Percentiles rank a stretch among this genome's conserved stretches.
Evolutionary conservation across 345 rosid genomes (phyloP).

Genomic region (Eucalyptus sideroxylon): DNA sequence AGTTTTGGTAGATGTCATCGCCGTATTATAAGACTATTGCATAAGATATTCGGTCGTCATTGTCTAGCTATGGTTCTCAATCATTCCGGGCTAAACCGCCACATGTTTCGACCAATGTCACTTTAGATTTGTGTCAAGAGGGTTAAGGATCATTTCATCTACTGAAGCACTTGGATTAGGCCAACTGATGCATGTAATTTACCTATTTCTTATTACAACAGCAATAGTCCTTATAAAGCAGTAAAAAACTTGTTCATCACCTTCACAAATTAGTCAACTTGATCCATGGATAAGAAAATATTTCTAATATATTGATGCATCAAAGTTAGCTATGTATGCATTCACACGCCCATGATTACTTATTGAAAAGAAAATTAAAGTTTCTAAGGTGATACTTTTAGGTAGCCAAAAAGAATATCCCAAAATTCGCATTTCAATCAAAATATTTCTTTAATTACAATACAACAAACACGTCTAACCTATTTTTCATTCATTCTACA

Average conservation of each 20-base stretch:
- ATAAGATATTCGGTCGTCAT: rapidly evolving
- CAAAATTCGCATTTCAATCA: rapidly evolving
- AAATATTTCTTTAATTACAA: too few relatives aligned
- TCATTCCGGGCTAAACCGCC: too few relatives aligned
- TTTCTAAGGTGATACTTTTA: too few relatives aligned
- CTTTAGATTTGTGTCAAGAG: not conserved
- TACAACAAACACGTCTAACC: too few relatives aligned
- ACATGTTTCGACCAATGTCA: too few relatives aligned
- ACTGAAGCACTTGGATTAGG: not conserved
- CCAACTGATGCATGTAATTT: not conserved
- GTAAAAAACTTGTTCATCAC: not conserved
- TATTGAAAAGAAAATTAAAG: not conserved
- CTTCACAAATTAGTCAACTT: not conserved
- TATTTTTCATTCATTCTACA: too few relatives aligned
- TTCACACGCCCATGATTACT: not conserved
- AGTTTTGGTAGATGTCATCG: too few relatives aligned
- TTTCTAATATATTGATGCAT: not conserved
- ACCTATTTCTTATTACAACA: not conserved
- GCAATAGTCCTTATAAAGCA: not conserved
- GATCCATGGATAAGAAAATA: not conserved
- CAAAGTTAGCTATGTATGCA: not conserved
- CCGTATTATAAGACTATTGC: too few relatives aligned
- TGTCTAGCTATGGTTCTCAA: too few relatives aligned
- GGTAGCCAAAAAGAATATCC: too few relatives aligned
- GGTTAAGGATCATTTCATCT: not conserved